Conservation (phyloP, 2,329 filamentous ascomycete genomes). For the Albifimbria verrucaria region DNA sequence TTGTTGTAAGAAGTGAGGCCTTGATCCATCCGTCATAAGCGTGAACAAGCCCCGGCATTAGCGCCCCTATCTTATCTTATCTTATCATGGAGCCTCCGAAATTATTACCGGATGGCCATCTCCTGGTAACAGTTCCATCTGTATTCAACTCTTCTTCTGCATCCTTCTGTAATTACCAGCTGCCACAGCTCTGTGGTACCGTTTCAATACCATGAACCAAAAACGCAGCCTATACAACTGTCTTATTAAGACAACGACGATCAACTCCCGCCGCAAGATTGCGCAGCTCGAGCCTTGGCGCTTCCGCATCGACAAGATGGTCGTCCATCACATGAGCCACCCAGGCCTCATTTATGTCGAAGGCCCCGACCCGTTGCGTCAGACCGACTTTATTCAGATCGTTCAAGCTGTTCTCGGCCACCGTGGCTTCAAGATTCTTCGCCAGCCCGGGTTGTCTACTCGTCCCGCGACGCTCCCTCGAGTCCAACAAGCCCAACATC, state of each 20-base stretch:
- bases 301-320: background rate
- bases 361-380: background rate
- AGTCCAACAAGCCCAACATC: background rate
- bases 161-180: too few relatives aligned
- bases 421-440: background rate
- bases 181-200: too few relatives aligned
- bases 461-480: background rate
- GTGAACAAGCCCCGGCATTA: too few relatives aligned
- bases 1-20: too few relatives aligned
- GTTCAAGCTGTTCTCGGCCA: background rate
- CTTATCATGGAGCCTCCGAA: background rate
- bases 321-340: background rate
- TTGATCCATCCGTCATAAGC: too few relatives aligned
- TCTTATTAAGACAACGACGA: background rate
- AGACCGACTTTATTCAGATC: background rate
- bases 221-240: background rate
- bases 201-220: too few relatives aligned
- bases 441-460: background rate
- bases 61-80: background rate
- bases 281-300: background rate
- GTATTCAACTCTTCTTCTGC: too few relatives aligned
- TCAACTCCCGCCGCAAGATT: background rate
- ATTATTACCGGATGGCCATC: too few relatives aligned
- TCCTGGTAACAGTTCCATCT: too few relatives aligned
- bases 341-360: background rate